A percentile compares a stretch with the other conserved stretches of the same genome.
These are phyloP conservation scores for Isabelozyma pseudorhagii DNA, from an alignment of 805 yeast species.

Conservation along the genomic window DNA sequence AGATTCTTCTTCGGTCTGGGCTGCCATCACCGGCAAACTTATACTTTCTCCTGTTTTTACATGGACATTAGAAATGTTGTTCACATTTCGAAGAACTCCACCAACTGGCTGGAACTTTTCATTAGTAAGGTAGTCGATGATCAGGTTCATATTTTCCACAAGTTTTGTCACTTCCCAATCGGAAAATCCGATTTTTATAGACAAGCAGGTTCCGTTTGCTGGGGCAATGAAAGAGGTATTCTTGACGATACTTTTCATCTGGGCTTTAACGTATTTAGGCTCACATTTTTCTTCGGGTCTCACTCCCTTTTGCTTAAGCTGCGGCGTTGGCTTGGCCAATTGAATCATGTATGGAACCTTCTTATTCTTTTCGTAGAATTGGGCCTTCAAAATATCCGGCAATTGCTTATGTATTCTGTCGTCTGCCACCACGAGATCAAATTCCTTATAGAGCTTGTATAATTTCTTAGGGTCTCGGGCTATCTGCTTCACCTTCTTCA, in stretches of 20 bases:
- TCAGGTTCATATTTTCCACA: constrained; percentile 51
- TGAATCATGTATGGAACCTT: constrained; percentile 68
- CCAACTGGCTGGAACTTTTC: constrained; percentile 52
- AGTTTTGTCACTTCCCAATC: constrained; percentile 42
- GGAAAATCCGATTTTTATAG: constrained; percentile 58
- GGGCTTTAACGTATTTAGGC: constrained; percentile 58
- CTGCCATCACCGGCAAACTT: constrained; percentile 51
- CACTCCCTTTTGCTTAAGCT: constrained; percentile 12
- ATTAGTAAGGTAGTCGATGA: constrained; percentile 46
- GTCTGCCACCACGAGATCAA: constrained; percentile 68
- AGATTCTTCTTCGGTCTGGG: constrained; percentile 6
- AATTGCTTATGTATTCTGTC: constrained; percentile 61
- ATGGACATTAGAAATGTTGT: constrained; percentile 49
- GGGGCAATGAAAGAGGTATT: constrained; percentile 61
- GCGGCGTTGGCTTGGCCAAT: constrained; percentile 43
- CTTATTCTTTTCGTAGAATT: constrained; percentile 61
- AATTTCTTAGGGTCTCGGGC: constrained; percentile 42
- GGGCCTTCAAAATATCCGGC: constrained; percentile 55
- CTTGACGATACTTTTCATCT: constrained; percentile 59
- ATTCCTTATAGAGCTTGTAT: constrained; percentile 52
- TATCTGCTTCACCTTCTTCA: constrained; percentile 52
- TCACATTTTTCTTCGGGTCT: constrained; percentile 55
- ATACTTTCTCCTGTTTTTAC: constrained; percentile 66
- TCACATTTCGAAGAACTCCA: constrained; percentile 47
- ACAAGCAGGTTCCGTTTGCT: constrained; percentile 57